Evolutionary conservation across 148 eudicot species (phyloP).

Genomic region (Chenopodium berlandieri): DNA sequence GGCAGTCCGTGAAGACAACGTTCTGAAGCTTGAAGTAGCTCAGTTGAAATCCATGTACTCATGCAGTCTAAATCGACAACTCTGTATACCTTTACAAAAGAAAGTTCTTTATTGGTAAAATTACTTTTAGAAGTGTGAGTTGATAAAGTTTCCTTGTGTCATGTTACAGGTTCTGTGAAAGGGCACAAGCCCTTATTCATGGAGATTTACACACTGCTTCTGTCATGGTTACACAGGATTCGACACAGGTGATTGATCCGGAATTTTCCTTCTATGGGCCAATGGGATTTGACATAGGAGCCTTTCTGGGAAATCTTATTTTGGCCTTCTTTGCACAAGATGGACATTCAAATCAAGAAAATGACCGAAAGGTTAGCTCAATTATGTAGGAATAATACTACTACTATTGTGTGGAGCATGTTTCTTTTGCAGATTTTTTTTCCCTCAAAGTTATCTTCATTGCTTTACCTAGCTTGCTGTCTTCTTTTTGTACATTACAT

Average conservation of each 20-base stretch:
- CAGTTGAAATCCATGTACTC: constrained; percentile 74
- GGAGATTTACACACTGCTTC: constrained; percentile 98
- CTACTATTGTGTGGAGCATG: background rate
- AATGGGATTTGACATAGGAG: constrained; percentile 95
- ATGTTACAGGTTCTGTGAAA: constrained; percentile 82
- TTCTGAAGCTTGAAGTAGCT: constrained; percentile 81
- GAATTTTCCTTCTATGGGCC: constrained; percentile 95
- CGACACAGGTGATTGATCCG: constrained; percentile 96
- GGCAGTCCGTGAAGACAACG: constrained; percentile 80
- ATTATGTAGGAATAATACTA: background rate
- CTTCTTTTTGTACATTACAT: background rate
- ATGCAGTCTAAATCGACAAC: background rate
- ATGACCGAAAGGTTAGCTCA: constrained; percentile 59
- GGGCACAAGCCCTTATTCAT: constrained; percentile 87
- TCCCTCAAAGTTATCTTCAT: background rate
- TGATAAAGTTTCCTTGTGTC: constrained; percentile 4
- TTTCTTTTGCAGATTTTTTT: background rate
- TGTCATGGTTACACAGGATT: constrained; percentile 78
- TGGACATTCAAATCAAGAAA: constrained; percentile 64
- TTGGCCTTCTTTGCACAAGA: constrained; percentile 89
- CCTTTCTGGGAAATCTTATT: constrained; percentile 77
- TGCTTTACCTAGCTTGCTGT: background rate
- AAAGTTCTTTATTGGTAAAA: background rate
- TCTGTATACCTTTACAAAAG: too few relatives aligned
- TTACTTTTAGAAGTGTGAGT: background rate